Conservation (phyloP, 176 grass and related monocot species). For the Triticum timopheevii region DNA sequence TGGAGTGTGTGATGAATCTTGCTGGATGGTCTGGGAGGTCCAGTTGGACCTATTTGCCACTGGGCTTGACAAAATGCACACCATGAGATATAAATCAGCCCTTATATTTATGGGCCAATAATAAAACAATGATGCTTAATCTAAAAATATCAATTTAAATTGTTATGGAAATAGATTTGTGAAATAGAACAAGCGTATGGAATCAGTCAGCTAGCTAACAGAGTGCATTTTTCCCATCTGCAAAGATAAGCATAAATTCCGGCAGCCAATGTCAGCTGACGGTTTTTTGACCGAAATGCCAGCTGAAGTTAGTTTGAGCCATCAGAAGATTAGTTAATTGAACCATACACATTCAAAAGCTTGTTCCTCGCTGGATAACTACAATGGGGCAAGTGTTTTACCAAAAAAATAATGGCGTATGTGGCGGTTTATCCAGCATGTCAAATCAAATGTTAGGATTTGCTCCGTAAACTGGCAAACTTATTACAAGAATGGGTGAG, state of each 20-base stretch:
- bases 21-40: not conserved
- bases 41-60: not conserved
- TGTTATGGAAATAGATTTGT: not conserved
- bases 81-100: not conserved
- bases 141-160: not conserved
- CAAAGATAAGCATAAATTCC: not conserved
- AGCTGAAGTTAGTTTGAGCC: not conserved
- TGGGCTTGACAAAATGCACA: not conserved
- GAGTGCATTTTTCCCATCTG: not conserved
- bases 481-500: not conserved
- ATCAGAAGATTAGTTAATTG: not conserved
- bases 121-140: not conserved
- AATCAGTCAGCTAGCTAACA: not conserved
- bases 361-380: not conserved
- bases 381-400: not conserved
- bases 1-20: not conserved
- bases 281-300: too few relatives aligned
- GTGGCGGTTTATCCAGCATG: not conserved
- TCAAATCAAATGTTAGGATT: not conserved
- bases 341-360: not conserved
- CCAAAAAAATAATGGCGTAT: not conserved
- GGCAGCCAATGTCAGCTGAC: too few relatives aligned
- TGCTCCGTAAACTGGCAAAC: not conserved
- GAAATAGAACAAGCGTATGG: not conserved
- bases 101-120: not conserved